Conservation (phyloP, 352 stramenopile species). For the Thraustochytrium sp. region DNA sequence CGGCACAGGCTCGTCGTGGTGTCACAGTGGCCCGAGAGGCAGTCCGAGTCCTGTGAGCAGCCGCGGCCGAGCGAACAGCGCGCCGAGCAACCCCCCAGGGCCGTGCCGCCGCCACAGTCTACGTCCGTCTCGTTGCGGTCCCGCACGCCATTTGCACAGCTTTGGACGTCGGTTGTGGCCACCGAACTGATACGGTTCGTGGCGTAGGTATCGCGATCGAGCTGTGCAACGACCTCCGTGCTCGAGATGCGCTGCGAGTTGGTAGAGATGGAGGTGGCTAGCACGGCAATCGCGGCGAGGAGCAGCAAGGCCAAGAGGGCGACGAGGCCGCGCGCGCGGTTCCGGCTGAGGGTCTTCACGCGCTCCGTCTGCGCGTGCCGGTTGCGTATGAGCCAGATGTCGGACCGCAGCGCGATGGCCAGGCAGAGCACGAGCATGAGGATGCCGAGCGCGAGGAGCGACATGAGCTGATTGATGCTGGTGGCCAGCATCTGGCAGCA, state of each 20-base stretch:
- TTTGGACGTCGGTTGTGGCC: not conserved
- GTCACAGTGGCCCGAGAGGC: slow-evolving; percentile 11
- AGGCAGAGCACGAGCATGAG: not conserved
- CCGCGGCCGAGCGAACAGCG: not conserved
- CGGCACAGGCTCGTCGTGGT: not conserved
- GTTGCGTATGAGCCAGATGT: slow-evolving; percentile 22
- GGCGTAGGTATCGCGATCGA: slow-evolving; percentile 21
- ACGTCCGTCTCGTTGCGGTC: slow-evolving; percentile 51
- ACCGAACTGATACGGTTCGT: not conserved
- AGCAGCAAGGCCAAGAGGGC: not conserved
- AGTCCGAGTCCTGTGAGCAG: slow-evolving; percentile 14
- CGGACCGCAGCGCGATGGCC: not conserved
- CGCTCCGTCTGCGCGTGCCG: not conserved
- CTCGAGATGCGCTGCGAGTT: not conserved
- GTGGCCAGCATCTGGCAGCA: slow-evolving; percentile 21
- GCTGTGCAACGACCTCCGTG: not conserved
- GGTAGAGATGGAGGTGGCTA: not conserved
- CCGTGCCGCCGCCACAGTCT: slow-evolving; percentile 45
- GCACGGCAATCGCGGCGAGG: not conserved
- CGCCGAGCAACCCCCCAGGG: slow-evolving; percentile 31
- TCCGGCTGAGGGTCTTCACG: not conserved
- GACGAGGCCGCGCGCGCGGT: not conserved
- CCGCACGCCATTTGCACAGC: slow-evolving; percentile 40
- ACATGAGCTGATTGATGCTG: slow-evolving; percentile 14
- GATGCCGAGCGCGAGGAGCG: not conserved